Evolutionary conservation across 169 alveolate genomes (phyloP).

Genomic region (Fabrea salina): DNA sequence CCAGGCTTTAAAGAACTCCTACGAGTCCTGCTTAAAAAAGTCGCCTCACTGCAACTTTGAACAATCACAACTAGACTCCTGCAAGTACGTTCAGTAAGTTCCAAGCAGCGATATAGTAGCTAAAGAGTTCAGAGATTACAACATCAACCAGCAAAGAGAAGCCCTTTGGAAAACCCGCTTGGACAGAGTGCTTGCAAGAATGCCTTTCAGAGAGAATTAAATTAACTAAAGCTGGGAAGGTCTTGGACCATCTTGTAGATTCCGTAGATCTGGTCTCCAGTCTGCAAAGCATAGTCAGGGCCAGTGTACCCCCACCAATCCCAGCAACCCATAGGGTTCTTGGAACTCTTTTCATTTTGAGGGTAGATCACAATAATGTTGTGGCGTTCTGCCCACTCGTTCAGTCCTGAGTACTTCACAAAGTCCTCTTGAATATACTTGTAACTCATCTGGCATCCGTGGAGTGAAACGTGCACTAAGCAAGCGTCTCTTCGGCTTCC

Average conservation of each 20-base stretch:
- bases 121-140: no score
- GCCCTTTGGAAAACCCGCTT: no score
- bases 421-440: constrained; percentile 25
- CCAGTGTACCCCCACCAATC: constrained; percentile 48
- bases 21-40: no score
- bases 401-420: constrained; percentile 33
- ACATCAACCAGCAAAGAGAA: no score
- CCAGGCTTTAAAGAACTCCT: no score
- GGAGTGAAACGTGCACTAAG: constrained; percentile 24
- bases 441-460: constrained; percentile 36
- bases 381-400: constrained; percentile 51
- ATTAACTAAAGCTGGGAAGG: no score
- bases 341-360: background rate
- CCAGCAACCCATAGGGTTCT: constrained; percentile 49
- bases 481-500: constrained; percentile 20
- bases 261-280: constrained; percentile 26
- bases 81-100: no score
- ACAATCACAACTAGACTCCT: no score
- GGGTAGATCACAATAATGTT: constrained; percentile 49
- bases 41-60: no score
- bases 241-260: constrained; percentile 13
- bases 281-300: constrained; percentile 25
- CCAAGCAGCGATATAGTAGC: no score
- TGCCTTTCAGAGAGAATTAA: no score
- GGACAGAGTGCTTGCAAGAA: no score